These are phyloP conservation scores for Eucalyptus cladocalyx DNA, from an alignment of 345 rosid genomes.

Conservation along the genomic window DNA sequence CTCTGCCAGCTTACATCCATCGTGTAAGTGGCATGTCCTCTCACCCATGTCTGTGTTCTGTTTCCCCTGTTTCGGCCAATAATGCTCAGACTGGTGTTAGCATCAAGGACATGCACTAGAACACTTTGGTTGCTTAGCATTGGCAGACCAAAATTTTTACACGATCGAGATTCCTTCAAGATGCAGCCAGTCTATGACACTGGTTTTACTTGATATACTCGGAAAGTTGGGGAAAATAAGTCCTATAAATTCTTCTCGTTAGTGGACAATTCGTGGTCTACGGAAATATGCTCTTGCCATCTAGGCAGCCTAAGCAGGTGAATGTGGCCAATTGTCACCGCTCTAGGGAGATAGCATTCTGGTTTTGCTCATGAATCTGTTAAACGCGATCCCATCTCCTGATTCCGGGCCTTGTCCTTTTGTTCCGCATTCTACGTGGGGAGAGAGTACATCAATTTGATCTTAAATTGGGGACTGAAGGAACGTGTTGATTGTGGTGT, in stretches of 20 bases:
- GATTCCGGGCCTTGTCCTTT: not conserved
- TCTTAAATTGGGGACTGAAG: not conserved
- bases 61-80: not conserved
- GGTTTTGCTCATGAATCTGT: not conserved
- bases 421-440: not conserved
- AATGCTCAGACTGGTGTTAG: not conserved
- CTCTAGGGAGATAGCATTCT: not conserved
- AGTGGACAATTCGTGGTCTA: not conserved
- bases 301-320: not conserved
- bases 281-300: not conserved
- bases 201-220: not conserved
- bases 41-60: not conserved
- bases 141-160: not conserved
- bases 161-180: not conserved
- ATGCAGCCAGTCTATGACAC: not conserved
- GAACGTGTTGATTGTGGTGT: not conserved
- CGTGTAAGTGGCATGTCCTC: not conserved
- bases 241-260: not conserved
- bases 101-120: not conserved
- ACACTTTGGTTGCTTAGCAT: not conserved
- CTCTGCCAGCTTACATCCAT: not conserved
- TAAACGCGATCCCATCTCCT: not conserved
- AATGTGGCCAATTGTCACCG: not conserved
- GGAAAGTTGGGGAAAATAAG: not conserved
- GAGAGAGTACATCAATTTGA: not conserved